Evolutionary conservation across 768 basidiomycete species (phyloP), one percentile per base, ranked within the genome.

Genomic region (Tylopilus sp.): DNA sequence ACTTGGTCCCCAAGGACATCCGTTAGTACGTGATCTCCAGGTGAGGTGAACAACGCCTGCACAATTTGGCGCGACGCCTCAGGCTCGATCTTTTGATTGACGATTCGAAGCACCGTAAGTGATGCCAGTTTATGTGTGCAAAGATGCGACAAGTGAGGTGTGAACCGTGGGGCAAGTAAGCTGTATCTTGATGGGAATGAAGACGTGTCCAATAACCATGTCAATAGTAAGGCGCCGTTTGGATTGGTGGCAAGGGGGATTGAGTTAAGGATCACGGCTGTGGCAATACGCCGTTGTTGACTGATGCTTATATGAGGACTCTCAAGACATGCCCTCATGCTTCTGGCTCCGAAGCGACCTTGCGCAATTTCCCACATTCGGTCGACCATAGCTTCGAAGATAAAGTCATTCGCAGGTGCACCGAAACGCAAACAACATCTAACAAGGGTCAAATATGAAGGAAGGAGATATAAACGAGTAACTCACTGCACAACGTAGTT

Each of bases 281-380:
- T 91, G 10, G 94, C 94, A 58, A 98, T 87, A 30, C 95, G 91
- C 66, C 95, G 94, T 72, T 93, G 90, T 66, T 98, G 95, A 65
- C 85, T 91, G 51, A 88, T 57, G 21, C 81, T 91, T 40, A 95
- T 88, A 62, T 88, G 83, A 30, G 88, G 83, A 67, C 85, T 94
- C 70, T 98, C 97, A 18, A 98, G 78, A 67, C 95, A 97, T 11
- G 97, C 95, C 57, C 95, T 81, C 88, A 98, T 95, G 65, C 94
- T 95, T 44, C 97, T 86, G 41, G 97, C 97, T 48, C 97, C 97
- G 62, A 97, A 99, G 30, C 97, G 85, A 21, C 95, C 95, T 73
- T 98, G 95, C 0, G 94, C 95, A 47, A 99, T 79, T 73, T 98
- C 97, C 93, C 97, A 98, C 74, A 97, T 88, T 36, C 97, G 90